Evolutionary conservation across 108 stramenopile genomes (phyloP), one percentile per base, ranked within the genome.

Genomic region (Conticribra guillardii): DNA sequence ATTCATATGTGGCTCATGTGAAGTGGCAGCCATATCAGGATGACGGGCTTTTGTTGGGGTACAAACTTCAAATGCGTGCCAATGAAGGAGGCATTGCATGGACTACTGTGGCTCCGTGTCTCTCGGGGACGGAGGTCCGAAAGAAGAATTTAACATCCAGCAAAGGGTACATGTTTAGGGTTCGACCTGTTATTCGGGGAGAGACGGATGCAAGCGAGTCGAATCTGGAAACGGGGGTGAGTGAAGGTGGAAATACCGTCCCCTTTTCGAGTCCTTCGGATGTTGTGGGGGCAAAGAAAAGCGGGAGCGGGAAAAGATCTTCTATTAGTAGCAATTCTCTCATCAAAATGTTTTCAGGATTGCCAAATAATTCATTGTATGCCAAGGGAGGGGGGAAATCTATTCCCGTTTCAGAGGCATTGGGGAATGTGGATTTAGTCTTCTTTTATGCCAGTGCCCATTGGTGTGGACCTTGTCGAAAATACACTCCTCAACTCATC

Each of bases 401-500:
- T n/a, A 74, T 89, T 22, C 59, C 85, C 21, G 61, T 90, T 67
- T 75, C 58, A 33, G 85, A 87, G 48, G 88, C 87, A 32, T 62
- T 91, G 22, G 84, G 74, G 17, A 82, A 85, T 18, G 86, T 85
- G 54, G 89, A 92, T 51, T 84, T 95, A 69, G 84, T 92, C 0
- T 67, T 90, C 17, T 60, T 93, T 26, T 93, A 93, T 68, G 87
- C 85, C 3, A 83, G 81, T 0, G 89, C 90, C 1, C 79, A 84
- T 65, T 90, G 89, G 89, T 90, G 95, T 71, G 73, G 70, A 22
- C 94, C 94, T 1, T 97, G 97, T 70, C 81, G 89, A 24, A 77
- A 82, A 49, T 96, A 90, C 68, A 97, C 97, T n/a, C 97, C 95
- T 11, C 64, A 76, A 72, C 74, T 97, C 9, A 83, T 81, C 32